Base-by-base conservation (phyloP, 371 early-diverging fungal genomes). In the Rhizopus microsporus region DNA sequence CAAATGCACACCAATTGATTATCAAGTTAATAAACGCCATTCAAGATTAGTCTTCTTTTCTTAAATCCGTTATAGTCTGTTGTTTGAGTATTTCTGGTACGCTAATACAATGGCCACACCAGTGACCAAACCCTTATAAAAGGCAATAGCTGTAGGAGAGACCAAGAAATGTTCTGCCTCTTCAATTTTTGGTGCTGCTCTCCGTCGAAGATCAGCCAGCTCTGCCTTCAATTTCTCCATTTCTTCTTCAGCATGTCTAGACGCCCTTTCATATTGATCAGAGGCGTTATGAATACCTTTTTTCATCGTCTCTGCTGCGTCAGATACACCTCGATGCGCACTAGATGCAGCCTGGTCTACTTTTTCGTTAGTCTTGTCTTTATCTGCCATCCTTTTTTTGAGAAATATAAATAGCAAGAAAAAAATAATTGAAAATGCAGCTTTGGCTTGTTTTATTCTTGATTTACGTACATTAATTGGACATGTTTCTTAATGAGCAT, bases 81-180 rank as follows among this genome's bases (percentile, higher is more conserved):
- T 30, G 7, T 38, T 16, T 5, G 37, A 30, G 32, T 60, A 65
- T 44, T 60, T 59, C 10, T 57, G 57, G 42, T 58, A 66, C 17
- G 58, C 55, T 15, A 66, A 39, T 1, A 61, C 62, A n/a, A 66
- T 9, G 15, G 58, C 59, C 7, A 57, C 58, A 42, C 67, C 67
- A 23, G 62, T 61, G 32, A 61, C 35, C 3, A 66, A 32, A 60
- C 78, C 78, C 53, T 77, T 67, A 39, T 72, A 70, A 47, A 77
- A 77, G 3, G 56, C 67, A 39, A 68, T 53, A 10, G 74, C 74
- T 13, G 63, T 44, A 47, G 78, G 74, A 15, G 72, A 72, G 0
- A 58, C 59, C 33, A 77, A 55, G 39, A 62, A 70, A 55, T 65
- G 60, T 35, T 77, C 78, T n/a, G 73, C 73, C 17, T 74, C 69